Evolutionary conservation across 1,284 basidiomycete species (phyloP).

Genomic region (Leccinum insolens): DNA sequence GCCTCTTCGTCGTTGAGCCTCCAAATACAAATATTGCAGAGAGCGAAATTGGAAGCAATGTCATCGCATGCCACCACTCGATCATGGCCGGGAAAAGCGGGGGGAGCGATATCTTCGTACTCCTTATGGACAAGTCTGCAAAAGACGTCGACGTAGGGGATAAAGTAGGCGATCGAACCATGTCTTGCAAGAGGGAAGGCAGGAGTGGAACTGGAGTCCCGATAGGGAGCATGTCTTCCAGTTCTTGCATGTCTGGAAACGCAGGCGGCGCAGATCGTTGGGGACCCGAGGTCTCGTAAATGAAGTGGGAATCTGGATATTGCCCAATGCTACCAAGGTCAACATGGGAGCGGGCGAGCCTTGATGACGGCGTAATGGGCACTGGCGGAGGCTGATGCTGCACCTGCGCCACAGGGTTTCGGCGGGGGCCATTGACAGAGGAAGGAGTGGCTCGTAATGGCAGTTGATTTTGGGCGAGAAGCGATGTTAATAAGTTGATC

Average conservation of each 20-base stretch:
- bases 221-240: slow-evolving; percentile 20
- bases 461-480: slow-evolving; percentile 57
- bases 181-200: slow-evolving; percentile 74
- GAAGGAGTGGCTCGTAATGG: slow-evolving; percentile 21
- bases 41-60: slow-evolving; percentile 38
- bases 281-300: slow-evolving; percentile 66
- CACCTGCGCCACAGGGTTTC: slow-evolving; percentile 49
- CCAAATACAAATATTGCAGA: slow-evolving; percentile 58
- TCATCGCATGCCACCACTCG: slow-evolving; percentile 27
- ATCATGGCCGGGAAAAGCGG: slow-evolving; percentile 25
- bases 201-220: slow-evolving; percentile 50
- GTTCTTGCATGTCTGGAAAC: slow-evolving; percentile 31
- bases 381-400: slow-evolving; percentile 40
- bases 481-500: slow-evolving; percentile 71
- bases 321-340: slow-evolving; percentile 43
- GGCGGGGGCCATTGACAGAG: slow-evolving; percentile 37
- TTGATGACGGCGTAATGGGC: slow-evolving; percentile 37
- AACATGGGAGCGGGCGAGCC: slow-evolving; percentile 48
- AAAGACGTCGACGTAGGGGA: slow-evolving; percentile 66
- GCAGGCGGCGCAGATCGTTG: slow-evolving; percentile 21
- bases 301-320: slow-evolving; percentile 49
- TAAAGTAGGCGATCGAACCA: slow-evolving; percentile 64
- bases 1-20: slow-evolving; percentile 65
- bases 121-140: slow-evolving; percentile 64
- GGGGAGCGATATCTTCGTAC: slow-evolving; percentile 37